These are phyloP conservation scores for Sphaerulina vaccinii DNA, from an alignment of 2,329 filamentous ascomycete genomes.

Conservation along the genomic window DNA sequence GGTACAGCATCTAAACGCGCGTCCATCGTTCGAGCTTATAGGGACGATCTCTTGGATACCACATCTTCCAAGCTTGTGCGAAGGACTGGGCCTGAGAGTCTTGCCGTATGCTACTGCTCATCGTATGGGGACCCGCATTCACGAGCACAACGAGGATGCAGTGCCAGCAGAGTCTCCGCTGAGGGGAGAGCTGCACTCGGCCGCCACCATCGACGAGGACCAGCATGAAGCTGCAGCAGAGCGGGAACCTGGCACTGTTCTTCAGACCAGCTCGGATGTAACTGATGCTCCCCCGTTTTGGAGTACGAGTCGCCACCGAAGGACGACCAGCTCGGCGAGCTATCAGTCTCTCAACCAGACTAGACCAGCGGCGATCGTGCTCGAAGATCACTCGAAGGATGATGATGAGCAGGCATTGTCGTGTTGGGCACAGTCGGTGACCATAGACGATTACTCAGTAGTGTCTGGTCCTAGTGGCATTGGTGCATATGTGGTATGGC, in stretches of 20 bases:
- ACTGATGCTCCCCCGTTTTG: slow-evolving; percentile 49
- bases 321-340: slow-evolving; percentile 40
- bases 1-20: slow-evolving; percentile 12
- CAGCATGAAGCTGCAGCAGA: slow-evolving; percentile 1
- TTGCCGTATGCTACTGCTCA: slow-evolving; percentile 6
- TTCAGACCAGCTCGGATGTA: slow-evolving; percentile 16
- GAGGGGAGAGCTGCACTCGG: slow-evolving; percentile 13
- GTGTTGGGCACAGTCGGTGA: slow-evolving; percentile 62
- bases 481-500: slow-evolving; percentile 96
- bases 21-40: slow-evolving; percentile 5
- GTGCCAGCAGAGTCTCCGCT: slow-evolving; percentile 13
- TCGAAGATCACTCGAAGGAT: slow-evolving; percentile 65
- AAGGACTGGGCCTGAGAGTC: background rate
- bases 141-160: slow-evolving; percentile 14
- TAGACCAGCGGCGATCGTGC: slow-evolving; percentile 50
- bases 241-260: slow-evolving; percentile 11
- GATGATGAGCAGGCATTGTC: slow-evolving; percentile 56
- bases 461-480: slow-evolving; percentile 59
- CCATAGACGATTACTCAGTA: slow-evolving; percentile 62
- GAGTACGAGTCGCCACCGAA: slow-evolving; percentile 39
- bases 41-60: background rate
- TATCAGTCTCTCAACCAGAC: slow-evolving; percentile 37
- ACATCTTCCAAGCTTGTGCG: slow-evolving; percentile 4
- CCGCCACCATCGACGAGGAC: slow-evolving; percentile 9
- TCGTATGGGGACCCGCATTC: slow-evolving; percentile 20